A percentile compares a stretch with the other conserved stretches of the same genome.
Evolutionary conservation across 306 rosid species (phyloP).

Genomic region (Arachis hypogaea): DNA sequence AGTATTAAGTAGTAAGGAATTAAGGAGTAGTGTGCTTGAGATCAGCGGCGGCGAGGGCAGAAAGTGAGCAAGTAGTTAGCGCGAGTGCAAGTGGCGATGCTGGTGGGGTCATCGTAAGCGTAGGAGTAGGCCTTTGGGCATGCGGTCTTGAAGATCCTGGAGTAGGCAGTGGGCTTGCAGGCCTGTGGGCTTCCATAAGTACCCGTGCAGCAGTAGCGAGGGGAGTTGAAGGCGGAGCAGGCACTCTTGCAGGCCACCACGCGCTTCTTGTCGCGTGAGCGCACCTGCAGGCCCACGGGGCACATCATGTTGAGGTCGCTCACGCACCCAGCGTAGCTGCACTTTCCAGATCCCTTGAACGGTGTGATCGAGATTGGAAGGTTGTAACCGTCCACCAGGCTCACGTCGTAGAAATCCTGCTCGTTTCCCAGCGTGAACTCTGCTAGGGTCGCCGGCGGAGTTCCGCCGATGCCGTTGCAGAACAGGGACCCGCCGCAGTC

Average conservation of each 20-base stretch:
- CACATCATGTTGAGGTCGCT: slow-evolving; percentile 89
- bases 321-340: slow-evolving; percentile 87
- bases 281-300: slow-evolving; percentile 83
- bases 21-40: background rate
- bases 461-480: slow-evolving; percentile 85
- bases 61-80: slow-evolving; percentile 81
- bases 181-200: slow-evolving; percentile 77
- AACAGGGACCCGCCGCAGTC: slow-evolving; percentile 90
- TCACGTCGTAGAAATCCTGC: slow-evolving; percentile 91
- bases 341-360: slow-evolving; percentile 72
- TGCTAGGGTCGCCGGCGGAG: slow-evolving; percentile 86
- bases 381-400: slow-evolving; percentile 93
- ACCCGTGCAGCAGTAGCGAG: slow-evolving; percentile 89
- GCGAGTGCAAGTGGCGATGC: slow-evolving; percentile 79
- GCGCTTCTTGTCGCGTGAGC: slow-evolving; percentile 57
- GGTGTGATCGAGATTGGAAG: slow-evolving; percentile 80
- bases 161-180: slow-evolving; percentile 87
- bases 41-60: slow-evolving; percentile 65
- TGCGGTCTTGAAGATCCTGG: slow-evolving; percentile 81
- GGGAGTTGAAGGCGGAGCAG: slow-evolving; percentile 82
- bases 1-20: too few relatives aligned
- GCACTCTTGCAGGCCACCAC: slow-evolving; percentile 93
- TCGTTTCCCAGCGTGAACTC: slow-evolving; percentile 87
- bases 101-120: slow-evolving; percentile 96
- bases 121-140: slow-evolving; percentile 91